Evolutionary conservation across 1,284 basidiomycete genomes (phyloP).

Genomic region (Cutaneotrichosporon sp.): DNA sequence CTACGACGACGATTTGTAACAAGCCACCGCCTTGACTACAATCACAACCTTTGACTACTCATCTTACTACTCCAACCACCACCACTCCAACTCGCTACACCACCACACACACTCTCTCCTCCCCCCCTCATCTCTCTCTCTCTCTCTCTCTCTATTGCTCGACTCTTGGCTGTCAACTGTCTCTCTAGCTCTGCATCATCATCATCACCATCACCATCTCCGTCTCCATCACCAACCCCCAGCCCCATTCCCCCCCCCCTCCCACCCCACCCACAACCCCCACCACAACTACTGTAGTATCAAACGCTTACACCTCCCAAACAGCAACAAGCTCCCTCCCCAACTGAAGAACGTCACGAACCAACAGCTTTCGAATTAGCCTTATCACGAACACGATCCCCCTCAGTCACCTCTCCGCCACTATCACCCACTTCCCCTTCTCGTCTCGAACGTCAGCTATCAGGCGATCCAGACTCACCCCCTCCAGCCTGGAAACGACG

Average conservation of each 20-base stretch:
- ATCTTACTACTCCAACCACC: no score
- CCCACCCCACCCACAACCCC: background rate
- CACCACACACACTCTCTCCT: no score
- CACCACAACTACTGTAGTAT: background rate
- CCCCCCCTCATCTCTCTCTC: no score
- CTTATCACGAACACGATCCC: slow-evolving; percentile 14
- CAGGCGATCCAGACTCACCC: slow-evolving; percentile 39
- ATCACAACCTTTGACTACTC: no score
- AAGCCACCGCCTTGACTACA: no score
- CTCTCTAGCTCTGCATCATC: no score
- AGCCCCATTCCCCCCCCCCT: background rate
- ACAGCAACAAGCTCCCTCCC: slow-evolving; percentile 19
- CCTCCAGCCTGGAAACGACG: slow-evolving; percentile 45
- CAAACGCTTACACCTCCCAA: slow-evolving; percentile 4
- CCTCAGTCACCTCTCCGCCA: slow-evolving; percentile 8
- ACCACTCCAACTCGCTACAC: no score
- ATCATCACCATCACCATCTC: no score
- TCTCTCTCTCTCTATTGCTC: no score
- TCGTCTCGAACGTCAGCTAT: slow-evolving; percentile 31
- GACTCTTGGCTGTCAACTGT: no score
- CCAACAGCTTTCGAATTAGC: slow-evolving; percentile 11
- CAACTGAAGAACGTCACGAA: slow-evolving; percentile 9
- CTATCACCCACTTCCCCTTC: slow-evolving; percentile 20
- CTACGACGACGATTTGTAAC: no score
- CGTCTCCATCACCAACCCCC: no score